Evolutionary conservation across 108 stramenopile species (phyloP).

Genomic region (Pseudonitzschia delicatissima): DNA sequence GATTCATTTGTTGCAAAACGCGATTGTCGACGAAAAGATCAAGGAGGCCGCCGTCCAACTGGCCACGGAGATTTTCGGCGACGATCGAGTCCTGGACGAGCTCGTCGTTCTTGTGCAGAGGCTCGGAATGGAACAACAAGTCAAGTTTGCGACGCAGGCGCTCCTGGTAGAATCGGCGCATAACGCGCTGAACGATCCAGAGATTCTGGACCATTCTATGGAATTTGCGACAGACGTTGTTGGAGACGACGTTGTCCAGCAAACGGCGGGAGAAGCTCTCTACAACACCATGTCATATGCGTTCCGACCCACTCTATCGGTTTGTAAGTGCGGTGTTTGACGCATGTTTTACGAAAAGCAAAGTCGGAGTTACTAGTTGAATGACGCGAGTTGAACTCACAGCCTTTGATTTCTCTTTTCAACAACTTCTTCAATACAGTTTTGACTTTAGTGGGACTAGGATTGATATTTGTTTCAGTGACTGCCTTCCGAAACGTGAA

Average conservation of each 20-base stretch:
- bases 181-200: conserved; percentile 78
- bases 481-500: conserved; percentile 31
- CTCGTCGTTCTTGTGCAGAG: conserved; percentile 58
- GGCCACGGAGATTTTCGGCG: conserved; percentile 62
- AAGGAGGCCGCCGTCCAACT: conserved; percentile 56
- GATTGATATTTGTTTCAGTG: conserved; percentile 27
- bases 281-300: conserved; percentile 82
- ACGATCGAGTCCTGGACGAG: conserved; percentile 72
- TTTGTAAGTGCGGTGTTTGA: conserved; percentile 26
- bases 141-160: conserved; percentile 55
- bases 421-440: conserved; percentile 1
- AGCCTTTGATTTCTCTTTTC: background rate
- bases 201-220: conserved; percentile 88
- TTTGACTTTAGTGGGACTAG: conserved; percentile 25
- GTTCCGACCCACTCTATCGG: conserved; percentile 57
- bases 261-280: conserved; percentile 81
- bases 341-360: background rate
- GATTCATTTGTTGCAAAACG: conserved; percentile 58
- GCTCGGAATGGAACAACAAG: conserved; percentile 62
- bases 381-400: background rate
- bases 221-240: conserved; percentile 88
- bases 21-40: conserved; percentile 67
- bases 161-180: conserved; percentile 75
- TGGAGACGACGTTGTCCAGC: conserved; percentile 84
- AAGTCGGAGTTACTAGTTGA: too few relatives aligned